A percentile compares a stretch with the other conserved stretches of the same genome.
These are phyloP conservation scores for Lactarius vividus DNA, from an alignment of 768 basidiomycete genomes.

Conservation along the genomic window DNA sequence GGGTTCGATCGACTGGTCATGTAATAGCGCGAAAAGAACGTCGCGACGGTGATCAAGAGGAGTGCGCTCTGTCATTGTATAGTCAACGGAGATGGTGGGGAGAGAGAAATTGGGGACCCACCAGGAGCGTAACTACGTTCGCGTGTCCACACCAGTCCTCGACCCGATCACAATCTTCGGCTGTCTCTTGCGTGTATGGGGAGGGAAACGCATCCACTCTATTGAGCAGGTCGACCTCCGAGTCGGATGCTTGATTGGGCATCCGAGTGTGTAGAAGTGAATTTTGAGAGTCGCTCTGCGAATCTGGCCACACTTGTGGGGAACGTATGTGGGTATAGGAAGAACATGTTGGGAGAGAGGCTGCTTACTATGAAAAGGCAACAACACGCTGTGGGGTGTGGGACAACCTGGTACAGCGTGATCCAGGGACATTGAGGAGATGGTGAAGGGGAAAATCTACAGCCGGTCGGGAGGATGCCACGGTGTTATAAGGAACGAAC, in stretches of 20 bases:
- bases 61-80: slow-evolving; percentile 3
- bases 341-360: not conserved
- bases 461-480: not conserved
- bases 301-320: not conserved
- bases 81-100: not conserved
- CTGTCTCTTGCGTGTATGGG: not conserved
- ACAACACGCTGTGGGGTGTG: not conserved
- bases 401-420: not conserved
- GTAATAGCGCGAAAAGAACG: not conserved
- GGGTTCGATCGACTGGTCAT: not conserved
- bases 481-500: not conserved
- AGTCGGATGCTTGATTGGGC: not conserved
- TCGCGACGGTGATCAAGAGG: not conserved
- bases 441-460: not conserved
- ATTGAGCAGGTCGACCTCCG: not conserved
- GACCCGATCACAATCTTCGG: not conserved
- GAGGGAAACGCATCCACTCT: not conserved
- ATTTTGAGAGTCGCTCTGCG: not conserved
- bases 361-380: not conserved
- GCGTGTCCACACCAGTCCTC: not conserved
- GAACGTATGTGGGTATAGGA: not conserved
- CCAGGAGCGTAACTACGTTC: slow-evolving; percentile 7
- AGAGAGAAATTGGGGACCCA: not conserved
- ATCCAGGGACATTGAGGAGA: not conserved
- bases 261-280: not conserved